Base-by-base conservation (phyloP, 805 yeast species). In the Wickerhamiella brachini region DNA sequence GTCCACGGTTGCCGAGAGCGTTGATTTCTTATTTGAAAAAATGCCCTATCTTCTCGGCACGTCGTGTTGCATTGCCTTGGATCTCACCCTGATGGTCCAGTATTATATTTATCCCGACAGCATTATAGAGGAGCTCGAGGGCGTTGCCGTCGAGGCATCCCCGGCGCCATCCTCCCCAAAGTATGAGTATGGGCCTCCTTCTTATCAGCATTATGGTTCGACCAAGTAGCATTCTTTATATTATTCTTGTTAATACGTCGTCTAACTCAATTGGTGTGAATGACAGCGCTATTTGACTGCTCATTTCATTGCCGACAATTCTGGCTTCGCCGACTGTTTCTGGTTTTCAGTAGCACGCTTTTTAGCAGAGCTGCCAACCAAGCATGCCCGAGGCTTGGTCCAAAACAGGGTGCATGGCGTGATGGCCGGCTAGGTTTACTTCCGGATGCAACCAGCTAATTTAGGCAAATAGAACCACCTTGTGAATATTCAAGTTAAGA, bases 31-130 rank as follows among this genome's bases (percentile, higher is more conserved):
- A 26, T 34, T 50, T 17, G 61, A 59, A 15, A 66, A 64, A 51
- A 52, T 59, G 51, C 65, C 68, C 3, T 64, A 60, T 49, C 50
- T 64, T 6, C 48, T 54, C 18, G 68, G 67, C 15, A 57, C 59
- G 12, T 50, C 59, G 6, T 46, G 53, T 17, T 61, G 61, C 31
- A 50, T 57, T 10, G 41, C 56, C 23, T 56, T 63, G 7, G 67
- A 63, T 49, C 45, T 56, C 12, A 52, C 57, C 13, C 53, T 64
- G 41, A 51, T 64, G 45, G 53, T 48, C 20, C 68, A 64, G 56
- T 62, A 59, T 47, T 41, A 44, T 18, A 24, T 53, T 20, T 60
- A 57, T 49, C 62, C 62, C n/a, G 54, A 49, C 26, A 54, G 54
- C 20, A 47, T 54, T 6, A 9, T 37, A 47, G 49, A 39, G 15